Base-by-base conservation (phyloP, 176 grass and related monocot species). In the Triticum monococcum region DNA sequence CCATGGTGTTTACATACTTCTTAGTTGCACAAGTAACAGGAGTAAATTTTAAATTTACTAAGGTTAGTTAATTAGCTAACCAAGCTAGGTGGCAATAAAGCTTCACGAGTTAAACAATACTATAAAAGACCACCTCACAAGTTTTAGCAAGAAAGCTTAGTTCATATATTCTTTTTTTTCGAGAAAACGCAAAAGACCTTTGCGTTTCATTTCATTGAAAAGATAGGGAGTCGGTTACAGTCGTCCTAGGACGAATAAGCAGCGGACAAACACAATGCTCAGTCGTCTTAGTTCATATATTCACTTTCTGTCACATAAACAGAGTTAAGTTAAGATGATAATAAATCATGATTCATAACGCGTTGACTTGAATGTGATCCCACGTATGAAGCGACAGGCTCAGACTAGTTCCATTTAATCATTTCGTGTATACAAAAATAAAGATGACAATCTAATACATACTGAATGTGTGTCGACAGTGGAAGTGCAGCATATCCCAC, bases 401-500 rank as follows among this genome's bases (percentile, higher is more conserved):
- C 80, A 50, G 68, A 80, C 48, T 75, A 45, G 43, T 57, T 76
- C 28, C 61, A 69, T 76, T 25, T 11, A 86, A 68, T 36, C 62
- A 72, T 23, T 83, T 65, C 25, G 64, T 37, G 10, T n/a, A 12
- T 56, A 77, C 30, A 72, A 63, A 65, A 72, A 78, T 41, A 72
- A 70, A 86, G 31, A 71, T 33, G 50, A 88, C 68, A 82, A 64
- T 31, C 35, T 24, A 70, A 86, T 83, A 90, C 96, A 82, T 96
- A 98, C 97, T 99, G 94, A 89, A 94, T 94, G 81, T 99, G 97
- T 13, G 90, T 88, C 9, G 97, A 93, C 67, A 99, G 79, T 73
- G 94, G 94, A 89, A 99, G 94, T 82, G 91, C 92, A 82, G 97
- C 89, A 86, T 99, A 99, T 86, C 97, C 97, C 46, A 99, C 68